Conservation (phyloP, 2,329 filamentous ascomycete species). For the Iodosphaeria phyllophila region DNA sequence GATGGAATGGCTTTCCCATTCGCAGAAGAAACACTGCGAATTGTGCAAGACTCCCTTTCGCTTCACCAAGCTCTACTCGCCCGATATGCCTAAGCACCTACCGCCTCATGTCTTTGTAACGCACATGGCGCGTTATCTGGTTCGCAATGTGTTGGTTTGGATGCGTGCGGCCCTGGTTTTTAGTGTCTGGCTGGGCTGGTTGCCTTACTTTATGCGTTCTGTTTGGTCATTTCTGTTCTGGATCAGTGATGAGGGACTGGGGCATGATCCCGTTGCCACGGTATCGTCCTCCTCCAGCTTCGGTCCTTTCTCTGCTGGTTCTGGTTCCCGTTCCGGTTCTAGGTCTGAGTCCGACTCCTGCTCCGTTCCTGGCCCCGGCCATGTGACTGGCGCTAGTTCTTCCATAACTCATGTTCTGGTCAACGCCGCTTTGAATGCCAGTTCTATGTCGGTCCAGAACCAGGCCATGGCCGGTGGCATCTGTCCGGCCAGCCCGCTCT, state of each 20-base stretch:
- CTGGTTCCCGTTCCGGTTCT: no score
- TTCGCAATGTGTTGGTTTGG: slow-evolving; percentile 59
- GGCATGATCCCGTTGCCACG: slow-evolving; percentile 14
- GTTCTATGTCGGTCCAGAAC: slow-evolving; percentile 8
- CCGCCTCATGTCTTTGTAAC: slow-evolving; percentile 66
- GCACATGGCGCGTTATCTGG: slow-evolving; percentile 55
- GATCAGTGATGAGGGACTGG: slow-evolving; percentile 62
- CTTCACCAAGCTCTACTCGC: slow-evolving; percentile 94
- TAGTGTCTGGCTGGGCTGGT: slow-evolving; percentile 72
- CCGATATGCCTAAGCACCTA: slow-evolving; percentile 74
- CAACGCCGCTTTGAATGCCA: no score
- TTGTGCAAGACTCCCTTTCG: slow-evolving; percentile 96
- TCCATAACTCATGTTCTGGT: no score
- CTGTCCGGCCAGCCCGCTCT: slow-evolving; percentile 20
- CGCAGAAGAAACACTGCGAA: slow-evolving; percentile 98
- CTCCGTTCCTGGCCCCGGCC: no score
- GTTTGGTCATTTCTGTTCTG: slow-evolving; percentile 92
- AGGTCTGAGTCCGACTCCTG: no score
- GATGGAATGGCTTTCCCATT: slow-evolving; percentile 98
- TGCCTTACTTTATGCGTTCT: slow-evolving; percentile 80
- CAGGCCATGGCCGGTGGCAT: slow-evolving; percentile 8
- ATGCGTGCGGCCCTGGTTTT: slow-evolving; percentile 59
- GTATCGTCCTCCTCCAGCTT: no score
- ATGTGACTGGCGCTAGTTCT: no score
- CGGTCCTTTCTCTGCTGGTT: no score